phyloP scores from a whole-genome alignment of 331 rosid genomes.

The Acacia concinna region DNA sequence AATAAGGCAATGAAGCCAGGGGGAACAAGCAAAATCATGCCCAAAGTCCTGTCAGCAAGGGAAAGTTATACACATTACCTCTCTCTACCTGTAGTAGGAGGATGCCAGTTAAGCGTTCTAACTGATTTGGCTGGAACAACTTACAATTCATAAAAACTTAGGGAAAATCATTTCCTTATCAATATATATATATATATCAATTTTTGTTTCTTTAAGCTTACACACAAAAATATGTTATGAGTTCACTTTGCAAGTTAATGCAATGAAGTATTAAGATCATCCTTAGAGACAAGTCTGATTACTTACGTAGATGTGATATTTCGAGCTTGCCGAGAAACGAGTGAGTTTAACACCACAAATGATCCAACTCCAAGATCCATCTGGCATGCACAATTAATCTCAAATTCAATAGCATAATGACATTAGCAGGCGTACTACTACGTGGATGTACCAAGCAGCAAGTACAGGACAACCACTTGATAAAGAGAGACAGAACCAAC shows the following conservation, averaged over 20 bases:
- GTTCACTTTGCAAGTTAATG: slow-evolving; percentile 1
- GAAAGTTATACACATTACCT: slow-evolving; percentile 19
- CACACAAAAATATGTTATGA: not conserved
- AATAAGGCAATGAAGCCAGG: slow-evolving; percentile 15
- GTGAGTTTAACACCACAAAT: slow-evolving; percentile 76
- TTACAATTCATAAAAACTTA: not conserved
- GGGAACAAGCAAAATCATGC: slow-evolving; percentile 1
- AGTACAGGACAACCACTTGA: not conserved
- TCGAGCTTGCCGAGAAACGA: slow-evolving; percentile 86
- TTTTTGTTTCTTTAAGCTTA: slow-evolving; percentile 1
- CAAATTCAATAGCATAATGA: slow-evolving; percentile 14
- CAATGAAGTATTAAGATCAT: slow-evolving; percentile 2
- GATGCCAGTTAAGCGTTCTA: not conserved
- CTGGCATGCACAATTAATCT: slow-evolving; percentile 46
- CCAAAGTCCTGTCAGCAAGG: slow-evolving; percentile 20
- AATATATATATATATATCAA: not conserved
- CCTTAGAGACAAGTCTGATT: slow-evolving; percentile 17
- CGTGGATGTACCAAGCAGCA: slow-evolving; percentile 11
- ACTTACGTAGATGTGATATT: slow-evolving; percentile 67
- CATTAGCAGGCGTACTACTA: not conserved
- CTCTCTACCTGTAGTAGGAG: slow-evolving; percentile 15
- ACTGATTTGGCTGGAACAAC: not conserved
- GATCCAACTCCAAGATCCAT: slow-evolving; percentile 98
- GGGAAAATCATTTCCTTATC: not conserved
- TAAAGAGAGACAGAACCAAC: not conserved